Evolutionary conservation across 2,329 filamentous ascomycete genomes (phyloP).

Genomic region (Fusarium continuum): DNA sequence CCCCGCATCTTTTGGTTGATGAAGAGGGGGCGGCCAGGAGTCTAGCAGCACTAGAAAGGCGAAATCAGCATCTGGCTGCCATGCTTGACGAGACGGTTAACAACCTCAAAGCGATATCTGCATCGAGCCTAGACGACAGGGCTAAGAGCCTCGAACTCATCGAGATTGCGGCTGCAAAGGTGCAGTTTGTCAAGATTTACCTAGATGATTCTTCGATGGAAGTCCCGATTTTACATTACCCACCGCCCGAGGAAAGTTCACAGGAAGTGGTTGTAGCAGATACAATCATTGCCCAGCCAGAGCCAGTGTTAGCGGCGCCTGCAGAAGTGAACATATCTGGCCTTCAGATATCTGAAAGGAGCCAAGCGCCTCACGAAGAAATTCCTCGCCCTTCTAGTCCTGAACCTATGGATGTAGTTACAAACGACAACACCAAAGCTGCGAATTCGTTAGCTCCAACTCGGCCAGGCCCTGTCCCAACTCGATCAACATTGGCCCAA

Average conservation of each 20-base stretch:
- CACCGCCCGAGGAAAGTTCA: slow-evolving; percentile 20
- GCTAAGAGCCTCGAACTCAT: slow-evolving; percentile 62
- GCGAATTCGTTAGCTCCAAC: slow-evolving; percentile 5
- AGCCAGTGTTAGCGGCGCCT: slow-evolving; percentile 11
- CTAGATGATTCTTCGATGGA: slow-evolving; percentile 66
- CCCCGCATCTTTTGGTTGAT: slow-evolving; percentile 48
- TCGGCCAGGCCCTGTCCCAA: slow-evolving; percentile 57
- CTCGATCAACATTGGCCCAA: slow-evolving; percentile 73
- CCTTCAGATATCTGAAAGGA: slow-evolving; percentile 32
- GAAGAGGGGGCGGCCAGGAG: slow-evolving; percentile 49
- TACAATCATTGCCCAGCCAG: slow-evolving; percentile 17
- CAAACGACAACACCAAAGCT: slow-evolving; percentile 25
- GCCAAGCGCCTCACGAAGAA: slow-evolving; percentile 1
- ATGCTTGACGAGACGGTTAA: slow-evolving; percentile 74
- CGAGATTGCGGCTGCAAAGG: slow-evolving; percentile 68
- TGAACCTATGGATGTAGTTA: slow-evolving; percentile 32
- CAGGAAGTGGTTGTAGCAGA: slow-evolving; percentile 24
- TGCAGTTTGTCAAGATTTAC: slow-evolving; percentile 71
- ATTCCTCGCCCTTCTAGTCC: slow-evolving; percentile 5
- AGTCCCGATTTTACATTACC: slow-evolving; percentile 50
- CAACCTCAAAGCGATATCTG: slow-evolving; percentile 69
- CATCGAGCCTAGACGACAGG: slow-evolving; percentile 59
- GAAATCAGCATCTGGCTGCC: slow-evolving; percentile 72
- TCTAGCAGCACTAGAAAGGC: slow-evolving; percentile 65
- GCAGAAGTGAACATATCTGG: slow-evolving; percentile 27